Base-by-base conservation (phyloP, 78 protist genomes). In the Monocercomonoides exilis region DNA sequence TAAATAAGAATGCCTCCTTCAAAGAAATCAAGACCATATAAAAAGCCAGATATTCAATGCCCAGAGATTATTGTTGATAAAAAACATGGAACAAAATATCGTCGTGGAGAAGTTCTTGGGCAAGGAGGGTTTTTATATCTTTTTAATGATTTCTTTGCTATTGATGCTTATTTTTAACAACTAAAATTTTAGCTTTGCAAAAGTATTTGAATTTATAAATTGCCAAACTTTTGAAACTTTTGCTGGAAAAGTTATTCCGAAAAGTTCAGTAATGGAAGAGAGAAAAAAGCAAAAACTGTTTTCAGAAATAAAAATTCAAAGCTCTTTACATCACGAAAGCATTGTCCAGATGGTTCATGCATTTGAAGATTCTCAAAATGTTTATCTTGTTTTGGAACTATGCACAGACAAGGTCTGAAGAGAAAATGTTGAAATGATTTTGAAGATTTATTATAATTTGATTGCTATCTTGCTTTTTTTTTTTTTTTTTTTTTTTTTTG, bases 231-330 rank as follows among this genome's bases (percentile, higher is more conserved):
- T 89, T 33, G 33, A 77, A 46, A 44, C 89, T 41, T 91, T 89
- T 43, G 99, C 99, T 2, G 91, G 94, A 6, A 97, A 97, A 89
- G 87, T 95, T 11, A 91, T 96, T 1, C 87, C 85, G 46, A 96
- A 95, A 85, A 38, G 89, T 1, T 43, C 94, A 0, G 77, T 96
- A 2, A 85, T 81, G 43, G 94, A 95, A 87, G 88, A 91, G 32
- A 87, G 95, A 54, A 54, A 11, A 54, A 54, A 54, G 21, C 38
- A 54, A 54, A 54, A 54, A 54, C 70, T 54, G 70, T 21, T 43
- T n/a, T 77, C 89, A 6, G 99, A 98, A 92, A 98, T 98, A 85
- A 77, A 82, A 35, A 94, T 98, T 86, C 99, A 98, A 92, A 46
- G 89, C 41, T 45, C 93, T 3, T 77, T 98, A 38, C 6, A 36